phyloP scores from a whole-genome alignment of 164 flowering plant genomes.

The Vitis rotundifolia region DNA sequence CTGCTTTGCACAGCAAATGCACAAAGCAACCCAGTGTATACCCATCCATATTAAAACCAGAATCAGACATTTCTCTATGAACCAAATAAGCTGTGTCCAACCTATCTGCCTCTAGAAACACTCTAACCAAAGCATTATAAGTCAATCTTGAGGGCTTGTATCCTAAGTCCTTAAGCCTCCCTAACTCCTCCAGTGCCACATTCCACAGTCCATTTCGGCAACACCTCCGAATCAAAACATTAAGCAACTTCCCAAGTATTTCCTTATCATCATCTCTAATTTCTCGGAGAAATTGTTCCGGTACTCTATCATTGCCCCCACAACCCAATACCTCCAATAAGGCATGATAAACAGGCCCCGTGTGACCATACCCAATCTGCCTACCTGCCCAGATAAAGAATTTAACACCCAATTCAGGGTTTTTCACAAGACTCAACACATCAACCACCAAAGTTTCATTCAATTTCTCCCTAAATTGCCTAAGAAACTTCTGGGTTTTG shows the following conservation, averaged over 20 bases:
- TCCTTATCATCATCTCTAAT: conserved; percentile 68
- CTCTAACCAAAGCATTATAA: conserved; percentile 74
- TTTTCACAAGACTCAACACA: conserved; percentile 54
- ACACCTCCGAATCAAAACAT: conserved; percentile 65
- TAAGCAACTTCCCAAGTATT: conserved; percentile 68
- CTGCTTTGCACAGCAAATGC: conserved; percentile 64
- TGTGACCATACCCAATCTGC: conserved; percentile 81
- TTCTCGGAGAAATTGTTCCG: conserved; percentile 52
- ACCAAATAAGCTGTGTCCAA: conserved; percentile 67
- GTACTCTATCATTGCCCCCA: conserved; percentile 31
- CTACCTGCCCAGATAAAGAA: conserved; percentile 91
- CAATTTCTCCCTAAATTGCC: conserved; percentile 67
- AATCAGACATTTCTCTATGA: conserved; percentile 64
- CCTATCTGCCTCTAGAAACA: conserved; percentile 60
- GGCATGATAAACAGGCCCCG: conserved; percentile 54
- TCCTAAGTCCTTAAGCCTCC: conserved; percentile 86
- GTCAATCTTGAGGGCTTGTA: conserved; percentile 63
- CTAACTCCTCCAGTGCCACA: conserved; percentile 84
- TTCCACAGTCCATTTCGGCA: conserved; percentile 76
- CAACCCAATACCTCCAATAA: conserved; percentile 54
- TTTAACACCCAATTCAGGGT: conserved; percentile 55
- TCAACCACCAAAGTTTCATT: conserved; percentile 55
- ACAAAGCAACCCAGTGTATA: conserved; percentile 59
- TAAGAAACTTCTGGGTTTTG: conserved; percentile 58
- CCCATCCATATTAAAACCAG: conserved; percentile 59